Evolutionary conservation across 306 rosid species (phyloP), one percentile per base, ranked within the genome.

Genomic region (Quercus robur): DNA sequence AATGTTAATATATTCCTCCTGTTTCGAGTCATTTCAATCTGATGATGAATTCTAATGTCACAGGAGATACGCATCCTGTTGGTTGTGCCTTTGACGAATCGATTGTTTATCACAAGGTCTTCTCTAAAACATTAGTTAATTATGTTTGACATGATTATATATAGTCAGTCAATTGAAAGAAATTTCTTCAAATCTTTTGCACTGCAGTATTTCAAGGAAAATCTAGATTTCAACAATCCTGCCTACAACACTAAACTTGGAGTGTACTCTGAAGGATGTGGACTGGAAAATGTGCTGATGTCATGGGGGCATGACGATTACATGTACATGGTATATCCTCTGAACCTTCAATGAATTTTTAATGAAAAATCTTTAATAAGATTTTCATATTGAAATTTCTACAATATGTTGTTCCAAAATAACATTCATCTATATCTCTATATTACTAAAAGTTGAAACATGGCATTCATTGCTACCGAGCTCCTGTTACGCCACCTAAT

Each of bases 301-400:
- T 80, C 90, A 52, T 87, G 86, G 86, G 90, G 90, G n/a, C 90
- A 87, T 72, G 90, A 87, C 66, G 88, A 82, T 21, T 85, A 87
- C 5, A 87, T 87, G 90, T 82, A 75, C 83, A 1, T 82, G 86
- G 90, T 87, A 25, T 58, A 83, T 81, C 13, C 17, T 5, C 52
- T 44, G 55, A 41, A 75, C 19, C 30, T 61, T 61, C 68, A 25
- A 61, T 23, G 8, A 25, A 25, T 11, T 61, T 61, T 46, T 9
- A 46, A 46, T 11, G 52, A 46, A 46, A 61, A 61, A 25, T 15
- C 68, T 23, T 25, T 59, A 10, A 59, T 23, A 23, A 20, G 10
- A 23, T 23, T 11, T 56, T 20, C 13, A 46, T 46, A 46, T 46
- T 46, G 15, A 46, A 46, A 46, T 46, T 46, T 46, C 52, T 3